Evolutionary conservation across 164 flowering plant genomes (phyloP).

Genomic region (Vitis vinifera): DNA sequence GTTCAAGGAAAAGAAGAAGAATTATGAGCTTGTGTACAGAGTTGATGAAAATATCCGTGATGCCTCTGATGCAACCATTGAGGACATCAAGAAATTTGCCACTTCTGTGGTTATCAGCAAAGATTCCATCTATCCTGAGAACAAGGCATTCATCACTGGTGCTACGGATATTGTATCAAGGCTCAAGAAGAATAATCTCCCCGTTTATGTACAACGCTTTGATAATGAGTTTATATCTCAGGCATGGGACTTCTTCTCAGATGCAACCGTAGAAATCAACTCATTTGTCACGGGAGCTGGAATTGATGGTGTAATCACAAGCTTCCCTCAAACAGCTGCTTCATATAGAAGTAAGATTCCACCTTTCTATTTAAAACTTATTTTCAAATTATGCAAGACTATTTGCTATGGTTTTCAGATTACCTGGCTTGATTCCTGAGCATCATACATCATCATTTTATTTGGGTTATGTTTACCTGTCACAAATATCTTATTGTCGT

Average conservation of each 20-base stretch:
- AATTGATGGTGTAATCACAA: slow-evolving; percentile 80
- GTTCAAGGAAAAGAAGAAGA: slow-evolving; percentile 41
- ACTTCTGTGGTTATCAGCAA: slow-evolving; percentile 59
- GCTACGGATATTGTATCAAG: slow-evolving; percentile 46
- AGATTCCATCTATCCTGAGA: slow-evolving; percentile 47
- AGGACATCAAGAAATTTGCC: slow-evolving; percentile 74
- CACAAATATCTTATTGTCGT: no score
- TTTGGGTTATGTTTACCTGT: no score
- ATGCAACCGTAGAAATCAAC: slow-evolving; percentile 73
- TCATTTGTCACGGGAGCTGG: slow-evolving; percentile 36
- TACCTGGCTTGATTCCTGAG: no score
- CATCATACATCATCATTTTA: no score
- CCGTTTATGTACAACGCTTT: slow-evolving; percentile 62
- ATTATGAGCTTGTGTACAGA: slow-evolving; percentile 62
- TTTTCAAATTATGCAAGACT: slow-evolving; percentile 8
- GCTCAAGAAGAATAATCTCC: slow-evolving; percentile 49
- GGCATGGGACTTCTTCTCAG: slow-evolving; percentile 90
- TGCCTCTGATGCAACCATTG: slow-evolving; percentile 40
- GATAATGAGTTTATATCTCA: slow-evolving; percentile 80
- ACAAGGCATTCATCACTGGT: slow-evolving; percentile 31
- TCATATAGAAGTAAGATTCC: slow-evolving; percentile 70
- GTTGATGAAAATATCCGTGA: slow-evolving; percentile 59
- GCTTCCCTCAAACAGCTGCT: slow-evolving; percentile 78
- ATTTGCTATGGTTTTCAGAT: no score
- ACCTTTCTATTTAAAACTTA: neutral